These are phyloP conservation scores for Coemansia sp. DNA, from an alignment of 192 early-diverging fungal genomes.

Conservation along the genomic window DNA sequence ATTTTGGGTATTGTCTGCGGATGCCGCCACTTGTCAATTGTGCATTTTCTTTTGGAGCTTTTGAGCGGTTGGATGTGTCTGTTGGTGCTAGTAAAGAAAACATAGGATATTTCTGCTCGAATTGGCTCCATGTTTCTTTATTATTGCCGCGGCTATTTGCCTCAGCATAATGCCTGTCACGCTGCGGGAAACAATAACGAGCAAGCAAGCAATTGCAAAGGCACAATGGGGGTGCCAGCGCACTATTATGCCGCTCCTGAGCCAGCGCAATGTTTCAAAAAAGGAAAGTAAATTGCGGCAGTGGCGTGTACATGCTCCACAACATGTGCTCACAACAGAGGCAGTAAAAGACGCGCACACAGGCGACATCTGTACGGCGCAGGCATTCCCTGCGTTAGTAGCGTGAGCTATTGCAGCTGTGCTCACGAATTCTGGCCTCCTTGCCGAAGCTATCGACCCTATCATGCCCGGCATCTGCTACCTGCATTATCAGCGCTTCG, in stretches of 20 bases:
- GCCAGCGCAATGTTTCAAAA: neutral
- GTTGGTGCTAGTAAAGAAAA: neutral
- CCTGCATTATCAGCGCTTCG: neutral
- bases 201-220: slow-evolving; percentile 7
- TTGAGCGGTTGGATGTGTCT: neutral
- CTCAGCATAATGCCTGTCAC: neutral
- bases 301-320: slow-evolving; percentile 4
- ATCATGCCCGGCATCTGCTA: neutral
- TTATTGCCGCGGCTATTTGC: slow-evolving; percentile 7
- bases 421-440: neutral
- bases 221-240: neutral
- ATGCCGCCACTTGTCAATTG: neutral
- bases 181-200: neutral
- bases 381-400: neutral
- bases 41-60: slow-evolving; percentile 9
- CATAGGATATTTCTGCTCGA: slow-evolving; percentile 1
- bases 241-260: neutral
- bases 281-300: neutral
- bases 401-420: neutral
- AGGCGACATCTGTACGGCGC: neutral
- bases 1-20: slow-evolving; percentile 6
- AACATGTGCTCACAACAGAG: neutral
- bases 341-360: neutral
- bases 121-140: neutral
- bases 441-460: neutral